phyloP scores from a whole-genome alignment of 768 basidiomycete species.

The Pulveroboletus sp. region DNA sequence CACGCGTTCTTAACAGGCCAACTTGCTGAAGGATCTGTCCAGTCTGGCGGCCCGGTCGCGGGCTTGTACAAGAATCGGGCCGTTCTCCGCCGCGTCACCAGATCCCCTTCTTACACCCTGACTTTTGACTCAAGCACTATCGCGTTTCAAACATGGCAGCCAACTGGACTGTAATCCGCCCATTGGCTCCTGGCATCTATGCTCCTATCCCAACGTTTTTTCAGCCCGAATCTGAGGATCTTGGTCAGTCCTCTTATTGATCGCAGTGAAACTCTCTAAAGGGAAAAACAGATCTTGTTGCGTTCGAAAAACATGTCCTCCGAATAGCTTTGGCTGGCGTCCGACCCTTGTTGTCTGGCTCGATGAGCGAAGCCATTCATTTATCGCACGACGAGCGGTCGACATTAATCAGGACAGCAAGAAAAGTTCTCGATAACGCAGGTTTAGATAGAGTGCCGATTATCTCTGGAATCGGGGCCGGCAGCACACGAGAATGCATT shows the following conservation, averaged over 20 bases:
- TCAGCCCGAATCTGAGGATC: slow-evolving; percentile 68
- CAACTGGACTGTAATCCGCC: slow-evolving; percentile 42
- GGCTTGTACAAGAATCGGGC: slow-evolving; percentile 3
- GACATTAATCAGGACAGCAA: slow-evolving; percentile 60
- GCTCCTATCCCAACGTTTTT: slow-evolving; percentile 90
- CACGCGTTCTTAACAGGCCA: too few relatives aligned
- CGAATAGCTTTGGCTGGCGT: slow-evolving; percentile 66
- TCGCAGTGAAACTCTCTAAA: slow-evolving; percentile 8
- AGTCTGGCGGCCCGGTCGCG: too few relatives aligned
- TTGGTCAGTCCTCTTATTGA: slow-evolving; percentile 52
- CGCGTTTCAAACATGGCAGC: slow-evolving; percentile 35
- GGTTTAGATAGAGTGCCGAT: slow-evolving; percentile 60
- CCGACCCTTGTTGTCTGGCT: slow-evolving; percentile 70
- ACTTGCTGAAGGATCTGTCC: too few relatives aligned
- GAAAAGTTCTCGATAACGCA: slow-evolving; percentile 67
- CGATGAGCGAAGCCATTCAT: slow-evolving; percentile 86
- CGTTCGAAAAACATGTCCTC: slow-evolving; percentile 68
- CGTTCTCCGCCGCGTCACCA: slow-evolving; percentile 1
- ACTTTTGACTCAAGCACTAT: neutral
- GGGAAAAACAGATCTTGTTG: slow-evolving; percentile 47
- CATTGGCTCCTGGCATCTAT: slow-evolving; percentile 73
- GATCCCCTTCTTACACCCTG: slow-evolving; percentile 6
- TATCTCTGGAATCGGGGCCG: slow-evolving; percentile 80
- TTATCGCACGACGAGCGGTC: slow-evolving; percentile 65
- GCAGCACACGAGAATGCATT: slow-evolving; percentile 82